A percentile compares a stretch with the other conserved stretches of the same genome.
These are phyloP conservation scores for Barnettozyma siamensis DNA, from an alignment of 805 yeast species.

Conservation along the genomic window DNA sequence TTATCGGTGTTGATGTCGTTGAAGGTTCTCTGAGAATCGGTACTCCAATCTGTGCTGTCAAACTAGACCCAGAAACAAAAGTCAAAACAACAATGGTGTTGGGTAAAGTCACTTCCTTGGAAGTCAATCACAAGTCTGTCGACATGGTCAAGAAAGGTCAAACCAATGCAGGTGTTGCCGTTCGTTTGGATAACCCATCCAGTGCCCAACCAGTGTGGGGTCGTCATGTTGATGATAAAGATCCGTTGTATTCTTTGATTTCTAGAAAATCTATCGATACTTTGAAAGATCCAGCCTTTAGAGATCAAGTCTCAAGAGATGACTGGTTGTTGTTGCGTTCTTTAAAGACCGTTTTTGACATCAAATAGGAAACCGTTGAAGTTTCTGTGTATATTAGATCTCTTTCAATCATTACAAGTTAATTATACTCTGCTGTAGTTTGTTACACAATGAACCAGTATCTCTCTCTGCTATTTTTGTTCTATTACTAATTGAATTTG, in stretches of 20 bases:
- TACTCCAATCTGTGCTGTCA: constrained; percentile 94
- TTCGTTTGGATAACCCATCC: constrained; percentile 91
- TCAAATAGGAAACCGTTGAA: constrained; percentile 34
- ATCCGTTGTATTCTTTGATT: constrained; percentile 82
- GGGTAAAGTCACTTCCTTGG: constrained; percentile 90
- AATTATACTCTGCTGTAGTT: too few species aligned
- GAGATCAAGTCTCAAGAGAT: constrained; percentile 88
- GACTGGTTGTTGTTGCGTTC: constrained; percentile 93
- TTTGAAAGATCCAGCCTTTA: constrained; percentile 97
- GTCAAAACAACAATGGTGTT: constrained; percentile 60
- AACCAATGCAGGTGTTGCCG: constrained; percentile 97
- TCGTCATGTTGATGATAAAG: constrained; percentile 94
- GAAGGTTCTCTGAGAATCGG: constrained; percentile 90
- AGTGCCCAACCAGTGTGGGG: constrained; percentile 98
- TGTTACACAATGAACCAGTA: too few species aligned
- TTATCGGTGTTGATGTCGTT: constrained; percentile 94
- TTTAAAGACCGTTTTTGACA: constrained; percentile 83
- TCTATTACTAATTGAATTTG: too few species aligned
- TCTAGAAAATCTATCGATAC: constrained; percentile 90
- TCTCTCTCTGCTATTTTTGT: too few species aligned
- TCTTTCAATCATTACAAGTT: too few species aligned
- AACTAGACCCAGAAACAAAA: constrained; percentile 79
- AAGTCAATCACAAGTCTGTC: constrained; percentile 86
- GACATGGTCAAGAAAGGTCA: constrained; percentile 87
- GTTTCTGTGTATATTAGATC: too few species aligned